Conservation (phyloP, 1,284 basidiomycete species). For the Cryptococcus sp. region DNA sequence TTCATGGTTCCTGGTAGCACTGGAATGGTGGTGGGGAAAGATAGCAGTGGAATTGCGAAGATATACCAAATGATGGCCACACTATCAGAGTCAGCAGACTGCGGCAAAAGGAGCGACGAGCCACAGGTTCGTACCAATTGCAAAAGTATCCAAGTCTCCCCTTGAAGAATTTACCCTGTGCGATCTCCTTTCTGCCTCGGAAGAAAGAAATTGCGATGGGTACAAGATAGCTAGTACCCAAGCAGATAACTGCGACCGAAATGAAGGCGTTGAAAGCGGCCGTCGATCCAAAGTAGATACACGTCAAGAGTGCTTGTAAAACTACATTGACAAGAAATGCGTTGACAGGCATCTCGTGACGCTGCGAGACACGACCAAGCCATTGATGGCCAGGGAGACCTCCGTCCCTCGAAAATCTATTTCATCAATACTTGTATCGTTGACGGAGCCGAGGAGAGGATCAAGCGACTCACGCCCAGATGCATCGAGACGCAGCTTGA, state of each 20-base stretch:
- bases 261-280: constrained; percentile 40
- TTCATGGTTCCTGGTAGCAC: constrained; percentile 21
- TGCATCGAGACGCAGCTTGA: constrained; percentile 37
- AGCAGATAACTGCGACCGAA: constrained; percentile 33
- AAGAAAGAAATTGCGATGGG: constrained; percentile 46
- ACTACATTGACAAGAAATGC: constrained; percentile 44
- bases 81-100: not conserved
- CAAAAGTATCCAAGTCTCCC: constrained; percentile 42
- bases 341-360: constrained; percentile 45
- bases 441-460: not conserved
- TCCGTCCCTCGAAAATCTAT: constrained; percentile 47
- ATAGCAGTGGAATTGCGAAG: constrained; percentile 23
- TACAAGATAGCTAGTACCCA: constrained; percentile 39
- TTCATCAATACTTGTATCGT: not conserved
- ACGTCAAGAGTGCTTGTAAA: constrained; percentile 42
- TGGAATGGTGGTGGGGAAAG: constrained; percentile 23
- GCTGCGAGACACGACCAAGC: constrained; percentile 40
- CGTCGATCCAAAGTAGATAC: constrained; percentile 39
- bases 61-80: constrained; percentile 19
- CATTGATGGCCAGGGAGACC: constrained; percentile 44
- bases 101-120: not conserved
- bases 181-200: constrained; percentile 33
- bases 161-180: constrained; percentile 28
- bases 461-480: constrained; percentile 28
- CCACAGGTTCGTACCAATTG: constrained; percentile 23